Base-by-base conservation (phyloP, 164 flowering plant genomes). In the Tinospora cordifolia region DNA sequence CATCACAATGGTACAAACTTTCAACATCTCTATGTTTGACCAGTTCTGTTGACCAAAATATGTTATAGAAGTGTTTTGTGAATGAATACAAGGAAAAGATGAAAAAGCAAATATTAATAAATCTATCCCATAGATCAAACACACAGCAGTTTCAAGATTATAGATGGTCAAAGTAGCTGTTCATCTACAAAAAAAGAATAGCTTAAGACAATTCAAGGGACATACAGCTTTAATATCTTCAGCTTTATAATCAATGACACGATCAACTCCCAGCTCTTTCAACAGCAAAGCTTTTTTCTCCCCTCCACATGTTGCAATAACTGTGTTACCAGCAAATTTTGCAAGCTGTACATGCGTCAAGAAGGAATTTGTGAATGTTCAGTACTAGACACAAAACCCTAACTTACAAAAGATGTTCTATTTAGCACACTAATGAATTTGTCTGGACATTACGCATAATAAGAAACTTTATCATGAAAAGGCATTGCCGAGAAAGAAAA, bases 221-320 rank as follows among this genome's bases (percentile, higher is more conserved):
- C 87, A 26, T 84, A 94, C 99, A 57, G 86, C 72, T 85, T 92
- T 92, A 39, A 89, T 81, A 73, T 88, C 88, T 81, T 94, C 99
- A 12, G 75, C 73, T 82, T 70, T 88, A 72, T 94, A 94, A 79
- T 94, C 91, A 65, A 94, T 92, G 77, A 92, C 93, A 65, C 97
- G 89, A 84, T 94, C 97, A 78, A 92, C 95, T 71, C 97, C 97
- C 83, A 94, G 75, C 21, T 78, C 83, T 78, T 83, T 89, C 80
- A 94, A 79, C 75, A 90, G 87, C 75, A 44, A 75, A 66, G 97
- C 97, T 85, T 94, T 94, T 58, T 86, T 81, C 72, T 77, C 76
- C 40, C 97, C 99, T 76, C 99, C 99, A 83, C 99, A 94, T 26
- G 97, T 94, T 67, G 99, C 99, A 73, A 94, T 86, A n/a, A 92